Percentiles rank a stretch among this genome's conserved stretches.
Conservation (phyloP, 1,284 basidiomycete genomes). For the Ceratobasidium theobromae region DNA sequence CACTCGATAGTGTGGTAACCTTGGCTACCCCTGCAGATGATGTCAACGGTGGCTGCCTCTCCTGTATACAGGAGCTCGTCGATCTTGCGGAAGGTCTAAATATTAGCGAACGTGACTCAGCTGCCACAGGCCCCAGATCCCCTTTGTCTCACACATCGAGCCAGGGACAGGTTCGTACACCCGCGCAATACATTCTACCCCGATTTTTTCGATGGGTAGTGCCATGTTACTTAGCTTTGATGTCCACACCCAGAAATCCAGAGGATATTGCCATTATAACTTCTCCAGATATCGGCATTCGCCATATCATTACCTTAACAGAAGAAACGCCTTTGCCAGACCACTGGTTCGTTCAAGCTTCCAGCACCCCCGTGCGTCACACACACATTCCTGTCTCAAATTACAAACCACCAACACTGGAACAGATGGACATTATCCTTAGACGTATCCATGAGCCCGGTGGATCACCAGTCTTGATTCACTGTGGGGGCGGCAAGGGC, state of each 20-base stretch:
- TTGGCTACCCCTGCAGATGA: neutral
- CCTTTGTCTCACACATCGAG: neutral
- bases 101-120: slow-evolving; percentile 31
- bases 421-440: slow-evolving; percentile 61
- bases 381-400: slow-evolving; percentile 60
- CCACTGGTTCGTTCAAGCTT: slow-evolving; percentile 51
- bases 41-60: neutral
- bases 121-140: neutral
- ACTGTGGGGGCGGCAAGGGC: slow-evolving; percentile 65
- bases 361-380: slow-evolving; percentile 48
- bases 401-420: slow-evolving; percentile 55
- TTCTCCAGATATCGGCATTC: slow-evolving; percentile 53
- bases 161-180: neutral
- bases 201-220: slow-evolving; percentile 64
- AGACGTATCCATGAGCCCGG: slow-evolving; percentile 49
- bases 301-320: slow-evolving; percentile 59
- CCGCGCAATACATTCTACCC: slow-evolving; percentile 46
- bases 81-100: slow-evolving; percentile 20
- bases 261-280: slow-evolving; percentile 54
- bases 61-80: neutral
- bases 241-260: slow-evolving; percentile 57
- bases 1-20: too few species aligned
- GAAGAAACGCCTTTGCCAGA: slow-evolving; percentile 55
- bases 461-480: slow-evolving; percentile 55
- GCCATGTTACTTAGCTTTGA: slow-evolving; percentile 58